Evolutionary conservation across 2,329 filamentous ascomycete species (phyloP).

Genomic region (Cercospora zeae-maydis): DNA sequence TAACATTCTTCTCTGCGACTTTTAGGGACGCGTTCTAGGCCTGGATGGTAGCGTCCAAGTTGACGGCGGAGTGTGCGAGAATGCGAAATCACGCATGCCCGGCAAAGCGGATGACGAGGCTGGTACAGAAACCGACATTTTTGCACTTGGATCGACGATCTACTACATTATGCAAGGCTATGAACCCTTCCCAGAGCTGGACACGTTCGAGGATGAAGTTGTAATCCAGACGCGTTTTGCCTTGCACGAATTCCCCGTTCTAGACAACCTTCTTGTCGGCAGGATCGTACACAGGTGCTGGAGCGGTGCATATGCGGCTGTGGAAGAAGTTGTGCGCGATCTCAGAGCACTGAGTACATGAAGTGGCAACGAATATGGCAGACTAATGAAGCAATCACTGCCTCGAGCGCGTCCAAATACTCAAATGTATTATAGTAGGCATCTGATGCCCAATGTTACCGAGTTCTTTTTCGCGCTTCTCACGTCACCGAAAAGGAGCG

Average conservation of each 20-base stretch:
- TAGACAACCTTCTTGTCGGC: background rate
- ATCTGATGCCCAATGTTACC: no score
- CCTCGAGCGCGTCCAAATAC: no score
- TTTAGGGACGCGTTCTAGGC: background rate
- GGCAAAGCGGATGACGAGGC: background rate
- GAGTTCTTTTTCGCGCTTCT: no score
- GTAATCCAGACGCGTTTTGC: background rate
- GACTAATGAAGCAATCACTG: no score
- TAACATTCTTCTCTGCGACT: background rate
- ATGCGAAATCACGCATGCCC: background rate
- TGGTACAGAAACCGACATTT: background rate
- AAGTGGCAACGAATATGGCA: no score
- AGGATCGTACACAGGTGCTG: no score
- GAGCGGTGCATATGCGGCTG: no score
- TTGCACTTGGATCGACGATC: background rate
- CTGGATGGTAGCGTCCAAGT: background rate
- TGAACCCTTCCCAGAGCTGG: conserved; percentile 1
- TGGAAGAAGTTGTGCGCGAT: no score
- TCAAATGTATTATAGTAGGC: no score
- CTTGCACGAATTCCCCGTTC: background rate
- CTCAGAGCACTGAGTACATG: no score
- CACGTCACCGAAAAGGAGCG: no score
- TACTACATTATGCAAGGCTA: conserved; percentile 2
- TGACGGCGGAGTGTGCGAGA: background rate
- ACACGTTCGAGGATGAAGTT: background rate